A percentile compares a stretch with the other conserved stretches of the same genome.
Evolutionary conservation across 106 monocot genomes (phyloP).

Genomic region (Dendrobium huoshanense): DNA sequence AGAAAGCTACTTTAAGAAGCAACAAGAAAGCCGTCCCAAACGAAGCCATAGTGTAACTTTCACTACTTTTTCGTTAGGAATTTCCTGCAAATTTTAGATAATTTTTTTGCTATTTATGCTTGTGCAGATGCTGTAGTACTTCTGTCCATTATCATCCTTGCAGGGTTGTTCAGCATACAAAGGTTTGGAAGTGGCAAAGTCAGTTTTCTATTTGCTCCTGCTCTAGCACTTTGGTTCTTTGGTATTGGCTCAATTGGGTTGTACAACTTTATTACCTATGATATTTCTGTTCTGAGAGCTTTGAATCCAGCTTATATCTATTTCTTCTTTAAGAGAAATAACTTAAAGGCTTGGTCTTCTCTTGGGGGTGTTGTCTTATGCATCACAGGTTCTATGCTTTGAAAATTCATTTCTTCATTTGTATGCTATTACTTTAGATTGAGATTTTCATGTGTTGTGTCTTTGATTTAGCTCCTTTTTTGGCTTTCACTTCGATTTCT

Average conservation of each 20-base stretch:
- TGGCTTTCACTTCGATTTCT: too few relatives aligned
- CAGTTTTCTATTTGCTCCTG: conserved; percentile 75
- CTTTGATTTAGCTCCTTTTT: too few relatives aligned
- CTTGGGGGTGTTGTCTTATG: conserved; percentile 93
- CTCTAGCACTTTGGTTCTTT: conserved; percentile 81
- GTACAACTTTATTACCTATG: conserved; percentile 69
- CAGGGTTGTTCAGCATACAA: conserved; percentile 74
- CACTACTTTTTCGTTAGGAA: background rate
- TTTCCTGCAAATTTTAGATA: background rate
- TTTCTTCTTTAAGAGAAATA: conserved; percentile 64
- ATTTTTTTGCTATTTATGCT: conserved; percentile 6
- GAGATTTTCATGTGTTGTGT: too few relatives aligned
- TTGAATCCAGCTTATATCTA: conserved; percentile 83
- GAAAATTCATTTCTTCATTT: too few relatives aligned
- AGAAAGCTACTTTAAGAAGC: too few relatives aligned
- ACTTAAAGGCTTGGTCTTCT: conserved; percentile 71
- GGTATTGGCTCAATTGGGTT: conserved; percentile 77
- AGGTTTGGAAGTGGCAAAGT: conserved; percentile 92
- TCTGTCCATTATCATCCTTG: conserved; percentile 57
- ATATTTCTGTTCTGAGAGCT: conserved; percentile 65
- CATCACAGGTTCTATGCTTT: conserved; percentile 60
- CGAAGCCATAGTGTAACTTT: too few relatives aligned
- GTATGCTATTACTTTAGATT: too few relatives aligned
- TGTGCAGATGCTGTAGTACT: conserved; percentile 68
- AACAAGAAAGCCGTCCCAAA: too few relatives aligned